Conservation (phyloP, 768 basidiomycete genomes). For the Rhizopogon salebrosus region DNA sequence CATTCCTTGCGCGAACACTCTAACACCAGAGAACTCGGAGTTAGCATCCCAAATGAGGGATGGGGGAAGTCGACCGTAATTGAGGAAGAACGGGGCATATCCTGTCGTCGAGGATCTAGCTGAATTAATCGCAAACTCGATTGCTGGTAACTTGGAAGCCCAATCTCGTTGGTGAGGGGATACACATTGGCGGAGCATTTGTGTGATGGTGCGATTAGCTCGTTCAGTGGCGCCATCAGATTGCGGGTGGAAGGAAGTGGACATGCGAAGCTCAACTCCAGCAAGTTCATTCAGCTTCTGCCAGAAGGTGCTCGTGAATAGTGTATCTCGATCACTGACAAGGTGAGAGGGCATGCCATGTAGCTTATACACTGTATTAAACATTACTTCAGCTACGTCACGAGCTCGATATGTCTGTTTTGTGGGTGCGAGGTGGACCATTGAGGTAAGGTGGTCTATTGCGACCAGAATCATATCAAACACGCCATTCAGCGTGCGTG, state of each 20-base stretch:
- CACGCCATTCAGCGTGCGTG: conserved; percentile 7
- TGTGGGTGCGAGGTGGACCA: conserved; percentile 20
- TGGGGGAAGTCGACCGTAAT: conserved; percentile 24
- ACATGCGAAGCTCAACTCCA: conserved; percentile 14
- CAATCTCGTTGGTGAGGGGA: conserved; percentile 24
- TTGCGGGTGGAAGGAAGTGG: conserved; percentile 28
- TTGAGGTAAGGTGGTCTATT: conserved; percentile 18
- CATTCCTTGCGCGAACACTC: conserved; percentile 17
- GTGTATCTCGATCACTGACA: conserved; percentile 22
- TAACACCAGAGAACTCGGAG: conserved; percentile 21
- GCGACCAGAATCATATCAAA: conserved; percentile 27
- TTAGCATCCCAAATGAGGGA: conserved; percentile 25
- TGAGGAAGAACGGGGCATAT: conserved; percentile 32
- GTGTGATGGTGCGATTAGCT: conserved; percentile 26
- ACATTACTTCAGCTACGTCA: conserved; percentile 23
- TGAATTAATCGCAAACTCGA: conserved; percentile 35
- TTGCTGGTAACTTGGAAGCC: conserved; percentile 21
- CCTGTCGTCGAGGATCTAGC: conserved; percentile 30
- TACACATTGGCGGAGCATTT: conserved; percentile 24
- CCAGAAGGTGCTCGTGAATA: conserved; percentile 31
- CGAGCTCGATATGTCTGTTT: conserved; percentile 14
- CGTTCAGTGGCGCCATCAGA: conserved; percentile 32
- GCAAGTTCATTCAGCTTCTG: conserved; percentile 11
- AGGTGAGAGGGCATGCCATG: conserved; percentile 27
- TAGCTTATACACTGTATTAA: conserved; percentile 19